Conservation (phyloP, 352 stramenopile genomes). For the Phytophthora sp. region DNA sequence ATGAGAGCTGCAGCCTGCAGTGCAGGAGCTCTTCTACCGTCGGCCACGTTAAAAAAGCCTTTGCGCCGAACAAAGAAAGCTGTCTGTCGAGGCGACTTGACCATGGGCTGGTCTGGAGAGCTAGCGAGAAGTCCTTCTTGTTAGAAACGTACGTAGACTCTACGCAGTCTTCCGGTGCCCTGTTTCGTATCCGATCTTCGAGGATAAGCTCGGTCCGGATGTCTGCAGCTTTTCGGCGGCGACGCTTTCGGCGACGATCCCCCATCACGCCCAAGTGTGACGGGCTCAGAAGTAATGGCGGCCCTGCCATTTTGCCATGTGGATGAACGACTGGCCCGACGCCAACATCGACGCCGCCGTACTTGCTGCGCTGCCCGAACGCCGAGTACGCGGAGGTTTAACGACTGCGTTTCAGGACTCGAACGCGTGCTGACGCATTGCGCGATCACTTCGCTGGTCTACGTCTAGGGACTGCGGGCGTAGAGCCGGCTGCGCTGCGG, state of each 20-base stretch:
- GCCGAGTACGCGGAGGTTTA: neutral
- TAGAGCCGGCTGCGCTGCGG: conserved; percentile 4
- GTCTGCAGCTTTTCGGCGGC: neutral
- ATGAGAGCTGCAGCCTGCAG: no score
- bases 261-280: conserved; percentile 4
- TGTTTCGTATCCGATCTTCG: neutral
- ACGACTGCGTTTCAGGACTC: conserved; percentile 9
- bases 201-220: conserved; percentile 1
- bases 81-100: no score
- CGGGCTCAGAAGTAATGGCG: conserved; percentile 1
- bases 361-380: neutral
- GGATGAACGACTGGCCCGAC: conserved; percentile 8
- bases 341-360: neutral
- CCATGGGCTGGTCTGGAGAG: no score
- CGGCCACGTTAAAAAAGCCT: no score
- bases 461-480: conserved; percentile 8
- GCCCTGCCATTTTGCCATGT: conserved; percentile 6
- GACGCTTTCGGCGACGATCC: conserved; percentile 14
- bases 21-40: no score
- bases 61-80: no score
- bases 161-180: neutral
- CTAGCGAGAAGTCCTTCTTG: no score
- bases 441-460: conserved; percentile 19
- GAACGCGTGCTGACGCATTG: conserved; percentile 2
- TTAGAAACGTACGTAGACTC: neutral